Percentiles rank a stretch among this genome's conserved stretches.
These are phyloP conservation scores for Ceratocystis ficicola DNA, from an alignment of 2,329 filamentous ascomycete genomes.

Conservation along the genomic window DNA sequence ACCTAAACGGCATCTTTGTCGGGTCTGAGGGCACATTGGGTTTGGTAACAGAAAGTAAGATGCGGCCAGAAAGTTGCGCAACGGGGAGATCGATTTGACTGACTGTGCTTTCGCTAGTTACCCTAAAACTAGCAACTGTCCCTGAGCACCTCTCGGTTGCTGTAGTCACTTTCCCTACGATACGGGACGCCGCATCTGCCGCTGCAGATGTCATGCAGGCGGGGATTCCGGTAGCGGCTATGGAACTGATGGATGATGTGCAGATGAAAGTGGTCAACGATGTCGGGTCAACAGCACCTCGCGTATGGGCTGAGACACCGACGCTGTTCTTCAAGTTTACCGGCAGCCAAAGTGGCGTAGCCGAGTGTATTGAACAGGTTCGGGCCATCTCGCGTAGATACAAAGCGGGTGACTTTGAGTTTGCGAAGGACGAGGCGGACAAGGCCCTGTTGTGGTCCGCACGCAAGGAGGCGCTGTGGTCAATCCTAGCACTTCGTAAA, in stretches of 20 bases:
- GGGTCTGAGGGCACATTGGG: conserved; percentile 73
- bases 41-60: conserved; percentile 57
- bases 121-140: conserved; percentile 64
- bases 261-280: conserved; percentile 76
- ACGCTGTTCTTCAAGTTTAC: conserved; percentile 81
- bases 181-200: conserved; percentile 61
- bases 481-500: conserved; percentile 58
- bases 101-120: conserved; percentile 38
- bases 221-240: conserved; percentile 59
- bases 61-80: too few relatives aligned
- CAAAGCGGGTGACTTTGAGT: conserved; percentile 58
- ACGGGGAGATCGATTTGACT: too few relatives aligned
- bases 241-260: conserved; percentile 83
- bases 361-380: conserved; percentile 62
- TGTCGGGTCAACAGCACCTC: conserved; percentile 54
- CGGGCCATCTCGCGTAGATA: conserved; percentile 54
- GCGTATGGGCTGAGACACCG: conserved; percentile 61
- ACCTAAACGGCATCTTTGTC: conserved; percentile 67
- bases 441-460: conserved; percentile 69
- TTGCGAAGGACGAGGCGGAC: conserved; percentile 58
- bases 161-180: conserved; percentile 65
- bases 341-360: conserved; percentile 64
- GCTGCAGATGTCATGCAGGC: conserved; percentile 65
- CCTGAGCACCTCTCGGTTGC: conserved; percentile 67
- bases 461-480: conserved; percentile 74